These are phyloP conservation scores for Neonothopanus nambi DNA, from an alignment of 1,284 basidiomycete species.

Conservation along the genomic window DNA sequence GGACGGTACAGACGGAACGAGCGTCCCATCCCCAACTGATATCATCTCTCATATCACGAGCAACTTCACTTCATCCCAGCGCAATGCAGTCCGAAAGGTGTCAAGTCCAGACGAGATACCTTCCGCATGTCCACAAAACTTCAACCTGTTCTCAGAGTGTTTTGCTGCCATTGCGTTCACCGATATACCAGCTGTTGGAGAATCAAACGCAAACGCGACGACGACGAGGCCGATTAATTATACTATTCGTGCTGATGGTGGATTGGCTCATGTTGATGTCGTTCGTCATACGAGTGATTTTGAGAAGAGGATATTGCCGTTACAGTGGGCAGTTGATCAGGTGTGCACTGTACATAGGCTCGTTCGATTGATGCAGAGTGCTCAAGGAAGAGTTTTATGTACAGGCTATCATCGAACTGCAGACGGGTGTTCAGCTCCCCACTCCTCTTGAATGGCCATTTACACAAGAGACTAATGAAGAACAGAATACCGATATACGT, in stretches of 20 bases:
- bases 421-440: constrained; percentile 50
- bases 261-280: constrained; percentile 66
- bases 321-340: constrained; percentile 78
- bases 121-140: constrained; percentile 69
- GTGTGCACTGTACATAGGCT: constrained; percentile 38
- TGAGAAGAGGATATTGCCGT: constrained; percentile 65
- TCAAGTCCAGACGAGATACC: constrained; percentile 51
- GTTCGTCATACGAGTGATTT: constrained; percentile 66
- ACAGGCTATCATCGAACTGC: constrained; percentile 67
- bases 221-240: constrained; percentile 56
- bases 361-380: constrained; percentile 3
- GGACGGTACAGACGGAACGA: constrained; percentile 55
- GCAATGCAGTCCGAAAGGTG: constrained; percentile 47
- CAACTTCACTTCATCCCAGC: constrained; percentile 47
- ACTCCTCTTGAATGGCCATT: constrained; percentile 73
- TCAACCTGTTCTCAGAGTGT: constrained; percentile 68
- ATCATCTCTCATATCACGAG: constrained; percentile 59
- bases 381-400: not conserved
- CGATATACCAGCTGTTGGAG: constrained; percentile 45
- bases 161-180: constrained; percentile 73
- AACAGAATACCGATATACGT: constrained; percentile 54
- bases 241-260: constrained; percentile 68
- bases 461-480: constrained; percentile 63
- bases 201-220: constrained; percentile 31
- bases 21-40: constrained; percentile 48